Base-by-base conservation (phyloP, 2,329 filamentous ascomycete genomes). In the Diaporthe australafricana region DNA sequence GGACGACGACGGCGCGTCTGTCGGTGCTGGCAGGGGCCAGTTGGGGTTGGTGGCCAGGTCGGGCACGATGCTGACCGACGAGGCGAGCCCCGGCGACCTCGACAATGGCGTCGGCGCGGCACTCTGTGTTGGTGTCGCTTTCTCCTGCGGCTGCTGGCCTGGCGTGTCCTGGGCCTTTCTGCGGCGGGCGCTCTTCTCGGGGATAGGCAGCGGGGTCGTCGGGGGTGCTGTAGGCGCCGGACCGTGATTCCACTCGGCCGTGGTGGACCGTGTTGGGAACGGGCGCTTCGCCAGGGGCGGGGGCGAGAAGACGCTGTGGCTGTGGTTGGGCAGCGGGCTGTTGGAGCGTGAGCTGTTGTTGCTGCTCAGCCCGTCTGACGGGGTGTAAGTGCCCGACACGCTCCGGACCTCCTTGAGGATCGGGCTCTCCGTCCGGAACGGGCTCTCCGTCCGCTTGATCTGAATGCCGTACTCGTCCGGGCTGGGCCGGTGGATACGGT, bases 271-370 rank as follows among this genome's bases (percentile, higher is more conserved):
- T 20, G 67, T 48, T 7, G 55, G 38, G 11, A 27, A 38, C 11
- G 30, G 22, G n/a, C 62, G 69, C 4, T 50, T 67, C 30, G 48
- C 48, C 40, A 27, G 32, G 5, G 72, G 69, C 55, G 68, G 72
- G n/a, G 72, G 72, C 25, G 72, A 73, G 56, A 73, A 73, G 68
- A 73, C 72, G 56, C 69, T 71, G 63, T 68, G 70, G 63, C 63
- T 63, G 25, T 35, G 67, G 20, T 25, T 60, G 8, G 55, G 30
- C 8, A 57, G 17, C 17, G 72, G 63, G 40, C 68, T 71, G 25
- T 47, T 71, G 7, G 72, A 45, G 27, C 55, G 68, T 2, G 68
- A 71, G 4, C 68, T 69, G 63, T 53, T 22, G 35, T 48, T 30
- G 42, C 72, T 72, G 53, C 56, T 66, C 22, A 57, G 42, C 5